Evolutionary conservation across 306 rosid species (phyloP).

Genomic region (Cicer cuneatum): DNA sequence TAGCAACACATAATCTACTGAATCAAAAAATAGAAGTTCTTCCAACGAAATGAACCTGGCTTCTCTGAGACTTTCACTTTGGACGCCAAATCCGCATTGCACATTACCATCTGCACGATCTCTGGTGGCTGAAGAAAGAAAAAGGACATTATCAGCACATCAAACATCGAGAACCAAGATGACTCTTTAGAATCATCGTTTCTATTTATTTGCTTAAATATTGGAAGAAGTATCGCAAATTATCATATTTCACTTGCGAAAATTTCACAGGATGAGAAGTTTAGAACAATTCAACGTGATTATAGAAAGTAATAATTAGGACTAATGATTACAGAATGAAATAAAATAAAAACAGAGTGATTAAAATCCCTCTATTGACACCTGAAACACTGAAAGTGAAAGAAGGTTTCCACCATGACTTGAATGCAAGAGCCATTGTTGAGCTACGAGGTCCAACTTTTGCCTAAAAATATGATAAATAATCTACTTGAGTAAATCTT

Average conservation of each 20-base stretch:
- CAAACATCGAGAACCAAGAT: slow-evolving; percentile 30
- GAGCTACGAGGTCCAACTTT: slow-evolving; percentile 84
- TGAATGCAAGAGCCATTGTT: slow-evolving; percentile 75
- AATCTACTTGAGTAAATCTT: slow-evolving; percentile 41
- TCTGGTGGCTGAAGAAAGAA: slow-evolving; percentile 66
- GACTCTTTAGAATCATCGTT: slow-evolving; percentile 24
- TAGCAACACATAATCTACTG: slow-evolving; percentile 23
- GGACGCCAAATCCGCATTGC: slow-evolving; percentile 86
- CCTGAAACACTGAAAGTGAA: slow-evolving; percentile 91
- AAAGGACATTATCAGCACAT: slow-evolving; percentile 25
- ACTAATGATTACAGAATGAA: too few species aligned
- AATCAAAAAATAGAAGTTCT: slow-evolving; percentile 28
- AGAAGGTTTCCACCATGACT: slow-evolving; percentile 99
- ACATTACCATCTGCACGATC: slow-evolving; percentile 61
- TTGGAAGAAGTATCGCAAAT: not conserved
- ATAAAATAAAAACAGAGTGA: too few species aligned
- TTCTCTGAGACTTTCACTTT: slow-evolving; percentile 83
- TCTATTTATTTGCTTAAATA: slow-evolving; percentile 4
- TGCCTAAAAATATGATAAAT: slow-evolving; percentile 60
- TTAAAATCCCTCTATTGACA: slow-evolving; percentile 42
- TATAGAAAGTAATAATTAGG: too few species aligned
- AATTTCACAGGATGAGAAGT: not conserved
- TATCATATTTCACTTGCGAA: not conserved
- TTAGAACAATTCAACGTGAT: slow-evolving; percentile 2
- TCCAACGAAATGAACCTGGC: slow-evolving; percentile 77